Evolutionary conservation across 768 basidiomycete genomes (phyloP).

Genomic region (Sporobolomyces phaffii): DNA sequence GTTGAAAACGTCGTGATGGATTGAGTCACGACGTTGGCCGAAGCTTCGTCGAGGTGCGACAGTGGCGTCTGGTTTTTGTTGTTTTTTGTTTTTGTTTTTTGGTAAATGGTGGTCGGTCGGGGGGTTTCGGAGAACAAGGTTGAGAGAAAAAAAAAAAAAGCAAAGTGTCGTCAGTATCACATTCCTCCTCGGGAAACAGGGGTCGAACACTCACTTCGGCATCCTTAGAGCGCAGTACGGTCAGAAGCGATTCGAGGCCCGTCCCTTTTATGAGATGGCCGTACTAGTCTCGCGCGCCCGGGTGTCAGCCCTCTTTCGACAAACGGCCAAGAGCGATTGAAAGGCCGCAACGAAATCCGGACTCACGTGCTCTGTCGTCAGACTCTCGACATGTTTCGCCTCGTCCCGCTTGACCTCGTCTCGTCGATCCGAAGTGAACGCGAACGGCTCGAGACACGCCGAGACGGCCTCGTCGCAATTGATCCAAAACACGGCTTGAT

Average conservation of each 20-base stretch:
- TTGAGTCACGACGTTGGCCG: conserved; percentile 58
- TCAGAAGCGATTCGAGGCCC: conserved; percentile 49
- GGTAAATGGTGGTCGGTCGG: too few species aligned
- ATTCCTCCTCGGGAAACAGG: neutral
- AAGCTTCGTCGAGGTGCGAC: conserved; percentile 64
- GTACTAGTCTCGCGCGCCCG: too few species aligned
- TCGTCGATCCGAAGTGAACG: conserved; percentile 61
- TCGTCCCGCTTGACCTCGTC: conserved; percentile 58
- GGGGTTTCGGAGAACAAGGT: too few species aligned
- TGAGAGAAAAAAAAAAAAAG: too few species aligned
- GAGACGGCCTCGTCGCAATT: conserved; percentile 77
- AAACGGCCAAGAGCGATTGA: neutral
- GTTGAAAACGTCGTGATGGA: conserved; percentile 64
- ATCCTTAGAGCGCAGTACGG: conserved; percentile 46
- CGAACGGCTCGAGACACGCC: conserved; percentile 53
- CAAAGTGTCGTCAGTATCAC: too few species aligned
- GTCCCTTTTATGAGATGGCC: conserved; percentile 48
- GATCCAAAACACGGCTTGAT: conserved; percentile 71
- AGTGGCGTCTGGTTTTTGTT: conserved; percentile 75
- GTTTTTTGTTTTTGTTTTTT: too few species aligned
- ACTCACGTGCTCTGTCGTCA: conserved; percentile 80
- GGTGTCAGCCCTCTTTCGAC: too few species aligned
- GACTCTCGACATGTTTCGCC: conserved; percentile 56
- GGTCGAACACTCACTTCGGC: conserved; percentile 44
- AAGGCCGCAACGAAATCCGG: neutral